A percentile compares a stretch with the other conserved stretches of the same genome.
Evolutionary conservation across 2,329 filamentous ascomycete species (phyloP).

Genomic region (Diaporthe australafricana): DNA sequence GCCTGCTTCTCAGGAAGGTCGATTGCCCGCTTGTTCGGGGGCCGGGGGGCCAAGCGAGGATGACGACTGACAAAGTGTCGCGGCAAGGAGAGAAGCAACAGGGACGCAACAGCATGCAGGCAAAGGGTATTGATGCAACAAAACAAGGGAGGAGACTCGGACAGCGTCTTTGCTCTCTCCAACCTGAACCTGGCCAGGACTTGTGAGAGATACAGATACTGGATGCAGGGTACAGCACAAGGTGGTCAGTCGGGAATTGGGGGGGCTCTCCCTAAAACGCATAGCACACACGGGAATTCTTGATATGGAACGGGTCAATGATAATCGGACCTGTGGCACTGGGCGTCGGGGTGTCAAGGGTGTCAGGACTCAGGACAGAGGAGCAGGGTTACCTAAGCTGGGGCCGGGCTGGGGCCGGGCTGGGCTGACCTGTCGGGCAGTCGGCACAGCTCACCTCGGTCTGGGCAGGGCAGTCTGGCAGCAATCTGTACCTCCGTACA

Average conservation of each 20-base stretch:
- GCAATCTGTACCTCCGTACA: background rate
- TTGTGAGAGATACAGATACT: constrained; percentile 14
- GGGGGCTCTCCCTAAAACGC: constrained; percentile 25
- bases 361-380: background rate
- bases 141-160: constrained; percentile 8
- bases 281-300: constrained; percentile 27
- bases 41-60: constrained; percentile 22
- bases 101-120: constrained; percentile 6
- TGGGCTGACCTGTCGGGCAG: background rate
- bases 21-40: constrained; percentile 25
- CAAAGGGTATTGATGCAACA: constrained; percentile 15
- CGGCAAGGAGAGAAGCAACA: constrained; percentile 18
- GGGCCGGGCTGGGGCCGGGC: too few relatives aligned
- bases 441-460: background rate
- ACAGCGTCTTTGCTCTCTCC: constrained; percentile 22
- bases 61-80: constrained; percentile 25
- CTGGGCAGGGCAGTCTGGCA: constrained; percentile 1
- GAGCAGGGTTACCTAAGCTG: constrained; percentile 23
- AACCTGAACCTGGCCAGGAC: constrained; percentile 20
- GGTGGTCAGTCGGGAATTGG: constrained; percentile 16
- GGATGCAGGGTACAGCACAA: constrained; percentile 24
- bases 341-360: too few relatives aligned
- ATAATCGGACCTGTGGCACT: constrained; percentile 15
- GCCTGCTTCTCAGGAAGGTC: constrained; percentile 10
- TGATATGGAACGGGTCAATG: constrained; percentile 19